These are phyloP conservation scores for Priceomyces fermenticarens DNA, from an alignment of 805 yeast genomes.

Conservation along the genomic window DNA sequence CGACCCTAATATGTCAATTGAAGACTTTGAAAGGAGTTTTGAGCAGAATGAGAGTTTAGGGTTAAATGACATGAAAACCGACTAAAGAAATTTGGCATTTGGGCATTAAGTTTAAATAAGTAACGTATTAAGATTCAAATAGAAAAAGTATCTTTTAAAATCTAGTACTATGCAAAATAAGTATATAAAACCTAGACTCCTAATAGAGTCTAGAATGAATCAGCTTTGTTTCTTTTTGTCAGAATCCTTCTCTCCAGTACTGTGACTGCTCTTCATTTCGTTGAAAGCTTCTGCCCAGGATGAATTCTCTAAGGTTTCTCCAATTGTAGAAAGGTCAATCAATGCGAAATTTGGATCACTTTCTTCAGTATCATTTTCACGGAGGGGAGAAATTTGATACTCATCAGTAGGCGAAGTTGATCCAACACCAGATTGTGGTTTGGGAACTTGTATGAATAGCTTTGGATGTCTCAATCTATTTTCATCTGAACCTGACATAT, in stretches of 20 bases:
- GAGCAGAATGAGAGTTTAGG: conserved; percentile 94
- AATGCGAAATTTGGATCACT: conserved; percentile 9
- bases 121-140: too few relatives aligned
- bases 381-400: conserved; percentile 12
- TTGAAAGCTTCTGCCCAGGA: conserved; percentile 25
- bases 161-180: background rate
- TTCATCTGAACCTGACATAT: conserved; percentile 3
- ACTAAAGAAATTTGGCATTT: conserved; percentile 10
- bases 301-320: conserved; percentile 22
- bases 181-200: background rate
- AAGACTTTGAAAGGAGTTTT: conserved; percentile 83
- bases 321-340: conserved; percentile 20
- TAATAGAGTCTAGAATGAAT: background rate
- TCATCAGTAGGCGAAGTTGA: conserved; percentile 9
- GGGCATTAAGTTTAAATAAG: too few relatives aligned
- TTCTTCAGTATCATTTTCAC: background rate
- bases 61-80: conserved; percentile 51
- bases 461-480: conserved; percentile 12
- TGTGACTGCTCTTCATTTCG: conserved; percentile 11
- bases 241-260: conserved; percentile 3
- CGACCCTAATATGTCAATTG: conserved; percentile 93
- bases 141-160: background rate
- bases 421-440: background rate
- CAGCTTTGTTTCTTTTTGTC: conserved; percentile 3
- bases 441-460: conserved; percentile 16